Evolutionary conservation across 768 basidiomycete species (phyloP), one percentile per base, ranked within the genome.

Genomic region (Lactifluus subvellereus): DNA sequence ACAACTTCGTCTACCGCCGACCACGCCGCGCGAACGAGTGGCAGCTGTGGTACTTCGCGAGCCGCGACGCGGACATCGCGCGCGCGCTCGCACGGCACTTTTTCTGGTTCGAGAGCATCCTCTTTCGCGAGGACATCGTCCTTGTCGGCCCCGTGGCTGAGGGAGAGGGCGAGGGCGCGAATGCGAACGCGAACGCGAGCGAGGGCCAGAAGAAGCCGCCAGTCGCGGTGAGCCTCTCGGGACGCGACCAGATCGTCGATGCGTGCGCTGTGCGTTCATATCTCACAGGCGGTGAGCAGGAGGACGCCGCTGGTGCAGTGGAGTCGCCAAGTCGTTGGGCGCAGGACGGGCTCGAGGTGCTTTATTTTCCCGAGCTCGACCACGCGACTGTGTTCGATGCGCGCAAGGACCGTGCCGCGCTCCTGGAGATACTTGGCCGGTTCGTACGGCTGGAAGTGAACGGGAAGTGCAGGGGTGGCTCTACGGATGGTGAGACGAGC

Each of bases 41-140:
- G 84, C 77, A 84, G 72, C 66, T 88, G 55, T 87, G 84, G 83
- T 88, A 84, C 68, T 87, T 88, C 66, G 78, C 85, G 22, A 82
- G 80, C 59, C 79, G 81, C 11, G 87, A 88, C 65, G 74, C 84
- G 10, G 86, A 87, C 67, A 78, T 86, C 51, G 79, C 85, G 54
- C 77, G 82, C 3, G 78, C 82, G 45, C 76, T 88, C 16, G 75
- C 77, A 14, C 76, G 87, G 2, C 78, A 83, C 57, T 87, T 88
- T 69, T 87, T 86, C 68, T 88, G 87, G 87, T 70, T 77, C 35
- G 82, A 88, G 69, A 83, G 80, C 40, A 74, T 83, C 14, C 64
- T 87, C 32, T 88, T 84, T 80, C 79, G 75, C 66, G 84, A 83
- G 57, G 86, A 87, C 58, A 65, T 88, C 2, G 55, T 35, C 8